Base-by-base conservation (phyloP, 441 rosid genomes). In the Kokia cookei region DNA sequence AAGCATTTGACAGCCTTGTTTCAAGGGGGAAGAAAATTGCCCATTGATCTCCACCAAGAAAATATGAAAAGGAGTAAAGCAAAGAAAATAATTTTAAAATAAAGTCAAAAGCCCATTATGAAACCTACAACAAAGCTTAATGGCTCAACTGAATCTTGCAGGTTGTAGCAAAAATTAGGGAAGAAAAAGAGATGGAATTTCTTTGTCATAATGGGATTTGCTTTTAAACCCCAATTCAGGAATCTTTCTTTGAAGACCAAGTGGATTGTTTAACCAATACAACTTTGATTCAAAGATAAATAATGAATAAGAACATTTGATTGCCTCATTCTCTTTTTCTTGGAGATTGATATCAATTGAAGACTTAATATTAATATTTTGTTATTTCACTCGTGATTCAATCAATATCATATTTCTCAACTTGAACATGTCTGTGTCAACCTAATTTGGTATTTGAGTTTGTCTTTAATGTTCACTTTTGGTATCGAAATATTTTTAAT, bases 31-130 rank as follows among this genome's bases (percentile, higher is more conserved):
- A 70, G 83, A 70, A 13, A 32, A 75, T 81, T 74, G 76, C 76
- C 83, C 80, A 69, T 68, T 73, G 75, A 79, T 70, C 74, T 81
- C 85, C 86, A 80, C 85, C 86, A 78, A 77, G 47, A 83, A 81
- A 78, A 80, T 76, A 51, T 40, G 77, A 74, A 45, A 71, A 79
- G 74, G 86, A 86, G 80, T 79, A 82, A 86, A 86, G 82, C 22
- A 51, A 51, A 50, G 24, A 51, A 51, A 51, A 51, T 6, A 51
- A 51, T 51, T 15, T 15, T 51, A n/a, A 70, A 22, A 24, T 13
- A 58, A 75, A 74, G 65, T 79, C 76, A 76, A 43, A 43, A 43
- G 32, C 75, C 84, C 84, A 86, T 77, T 73, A 81, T 78, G 77
- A 77, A 74, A 76, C 80, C 82, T 74, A 75, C 58, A 60, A 76